Base-by-base conservation (phyloP, 192 early-diverging fungal species). In the Umbelopsis isabellina region DNA sequence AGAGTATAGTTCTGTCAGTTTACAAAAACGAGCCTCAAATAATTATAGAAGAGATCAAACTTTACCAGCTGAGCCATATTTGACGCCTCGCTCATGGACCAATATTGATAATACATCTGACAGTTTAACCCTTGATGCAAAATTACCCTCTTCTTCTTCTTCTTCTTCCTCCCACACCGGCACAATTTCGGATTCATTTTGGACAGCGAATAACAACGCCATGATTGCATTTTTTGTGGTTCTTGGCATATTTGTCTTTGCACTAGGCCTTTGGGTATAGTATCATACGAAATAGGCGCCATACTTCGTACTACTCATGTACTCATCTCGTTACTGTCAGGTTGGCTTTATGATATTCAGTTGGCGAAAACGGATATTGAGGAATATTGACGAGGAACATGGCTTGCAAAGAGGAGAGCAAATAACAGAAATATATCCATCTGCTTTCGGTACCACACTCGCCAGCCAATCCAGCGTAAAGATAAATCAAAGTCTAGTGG, bases 161-260 rank as follows among this genome's bases (percentile, higher is more conserved):
- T n/a, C 27, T 12, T 61, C 55, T 61, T 11, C 55, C 25, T 25
- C 51, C 30, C 33, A 7, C 30, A 58, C 25, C 6, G 33, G 10
- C 55, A 61, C 25, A 22, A 61, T 61, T 61, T 7, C 55, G 27
- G 55, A 61, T 30, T 16, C 55, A 61, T 61, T 61, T 61, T 61
- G 55, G 55, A 61, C 55, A 7, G 2, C 27, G 11, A 33, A 61
- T 61, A 61, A 61, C 16, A 61, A 35, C 55, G 55, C 55, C 15
- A 61, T 61, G 55, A 61, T 61, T n/a, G 55, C 55, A 61, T 61
- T 61, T 61, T 61, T 35, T 35, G 55, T 25, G 33, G 30, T 61
- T 16, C 33, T 61, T 25, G 55, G 55, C 55, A 30, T 61, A 35
- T 35, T 61, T 35, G 13, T 61, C 27, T 25, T 61, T 5, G 30